phyloP scores from a whole-genome alignment of 2,329 filamentous ascomycete genomes.

The Clonostachys sp. region DNA sequence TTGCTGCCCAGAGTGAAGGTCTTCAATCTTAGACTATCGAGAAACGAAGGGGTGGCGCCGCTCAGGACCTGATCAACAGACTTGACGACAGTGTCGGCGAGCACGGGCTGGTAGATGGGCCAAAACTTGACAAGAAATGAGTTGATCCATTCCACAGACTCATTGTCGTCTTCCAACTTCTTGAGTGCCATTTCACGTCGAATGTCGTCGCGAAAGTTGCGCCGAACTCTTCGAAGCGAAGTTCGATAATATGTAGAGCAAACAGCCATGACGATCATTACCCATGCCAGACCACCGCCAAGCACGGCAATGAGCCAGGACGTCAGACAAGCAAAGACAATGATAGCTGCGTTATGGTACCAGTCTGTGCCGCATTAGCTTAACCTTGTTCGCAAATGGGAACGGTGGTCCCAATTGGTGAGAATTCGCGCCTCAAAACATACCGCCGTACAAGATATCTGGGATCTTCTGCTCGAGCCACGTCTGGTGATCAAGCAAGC shows the following conservation, averaged over 20 bases:
- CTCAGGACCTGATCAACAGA: conserved; percentile 96
- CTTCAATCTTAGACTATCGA: conserved; percentile 91
- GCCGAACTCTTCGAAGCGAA: conserved; percentile 84
- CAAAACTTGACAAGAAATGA: conserved; percentile 98
- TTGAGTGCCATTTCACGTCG: conserved; percentile 83
- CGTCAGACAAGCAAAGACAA: conserved; percentile 83
- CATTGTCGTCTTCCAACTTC: conserved; percentile 82
- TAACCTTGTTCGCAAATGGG: not conserved
- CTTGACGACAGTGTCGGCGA: conserved; percentile 87
- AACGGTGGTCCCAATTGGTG: not conserved
- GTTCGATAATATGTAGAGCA: conserved; percentile 97
- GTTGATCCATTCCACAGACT: conserved; percentile 98
- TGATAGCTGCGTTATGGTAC: conserved; percentile 96
- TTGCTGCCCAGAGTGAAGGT: conserved; percentile 93
- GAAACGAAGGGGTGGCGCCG: conserved; percentile 82
- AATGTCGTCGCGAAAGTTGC: conserved; percentile 94
- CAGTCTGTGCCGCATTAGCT: conserved; percentile 59
- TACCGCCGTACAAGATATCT: conserved; percentile 87
- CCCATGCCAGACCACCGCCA: conserved; percentile 88
- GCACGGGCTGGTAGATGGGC: conserved; percentile 95
- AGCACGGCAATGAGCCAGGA: conserved; percentile 89
- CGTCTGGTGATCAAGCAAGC: conserved; percentile 81
- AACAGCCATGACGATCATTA: conserved; percentile 86
- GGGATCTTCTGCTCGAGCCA: conserved; percentile 79
- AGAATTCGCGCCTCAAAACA: conserved; percentile 11